Conservation (phyloP, 2,329 filamentous ascomycete species). For the Exophiala dermatitidis region DNA sequence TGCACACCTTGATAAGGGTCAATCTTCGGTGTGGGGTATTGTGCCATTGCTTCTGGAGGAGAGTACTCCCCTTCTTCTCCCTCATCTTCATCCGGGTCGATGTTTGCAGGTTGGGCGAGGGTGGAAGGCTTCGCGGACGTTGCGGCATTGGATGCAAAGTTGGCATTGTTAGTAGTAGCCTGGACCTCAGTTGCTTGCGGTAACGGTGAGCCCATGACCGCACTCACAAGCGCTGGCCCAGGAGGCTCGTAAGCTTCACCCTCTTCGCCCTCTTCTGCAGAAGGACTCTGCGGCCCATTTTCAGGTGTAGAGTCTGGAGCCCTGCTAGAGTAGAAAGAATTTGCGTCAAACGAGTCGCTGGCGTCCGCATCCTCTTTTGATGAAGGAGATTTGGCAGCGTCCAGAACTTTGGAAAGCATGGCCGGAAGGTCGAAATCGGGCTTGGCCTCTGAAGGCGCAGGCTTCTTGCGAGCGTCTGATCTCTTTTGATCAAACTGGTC, state of each 20-base stretch:
- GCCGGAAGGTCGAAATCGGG: conserved; percentile 64
- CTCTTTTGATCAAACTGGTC: conserved; percentile 67
- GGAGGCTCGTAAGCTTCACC: conserved; percentile 29
- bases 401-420: conserved; percentile 63
- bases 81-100: conserved; percentile 31
- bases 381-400: conserved; percentile 63
- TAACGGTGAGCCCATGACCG: conserved; percentile 23
- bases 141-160: not conserved
- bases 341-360: conserved; percentile 71
- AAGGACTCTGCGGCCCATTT: conserved; percentile 24
- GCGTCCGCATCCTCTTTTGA: conserved; percentile 43
- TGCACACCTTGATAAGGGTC: conserved; percentile 11
- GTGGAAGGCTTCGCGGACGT: conserved; percentile 1
- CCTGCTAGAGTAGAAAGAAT: conserved; percentile 93
- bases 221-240: conserved; percentile 20
- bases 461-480: conserved; percentile 43
- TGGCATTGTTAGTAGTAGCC: conserved; percentile 3
- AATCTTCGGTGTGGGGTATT: conserved; percentile 30
- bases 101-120: conserved; percentile 4
- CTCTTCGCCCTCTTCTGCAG: conserved; percentile 29
- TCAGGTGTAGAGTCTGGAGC: conserved; percentile 66
- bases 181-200: conserved; percentile 8
- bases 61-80: conserved; percentile 44
- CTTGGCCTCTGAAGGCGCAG: conserved; percentile 46
- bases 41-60: conserved; percentile 37